Evolutionary conservation across 1,284 basidiomycete genomes (phyloP).

Genomic region (Exobasidium cylindrosporum): DNA sequence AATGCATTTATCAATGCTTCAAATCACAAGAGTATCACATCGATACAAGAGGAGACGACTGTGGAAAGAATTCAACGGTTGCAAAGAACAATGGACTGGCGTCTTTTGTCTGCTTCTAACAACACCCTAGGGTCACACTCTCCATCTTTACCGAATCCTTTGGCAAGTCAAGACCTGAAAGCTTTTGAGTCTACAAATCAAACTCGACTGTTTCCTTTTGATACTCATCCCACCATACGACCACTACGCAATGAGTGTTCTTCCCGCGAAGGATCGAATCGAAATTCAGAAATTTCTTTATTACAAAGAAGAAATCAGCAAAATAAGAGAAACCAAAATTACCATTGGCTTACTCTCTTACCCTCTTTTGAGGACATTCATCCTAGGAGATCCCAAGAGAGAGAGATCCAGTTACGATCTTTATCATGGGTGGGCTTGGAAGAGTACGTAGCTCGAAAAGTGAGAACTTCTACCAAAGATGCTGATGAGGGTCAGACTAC

Average conservation of each 20-base stretch:
- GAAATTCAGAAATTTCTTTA: no score
- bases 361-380: not conserved
- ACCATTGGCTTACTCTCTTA: not conserved
- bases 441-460: not conserved
- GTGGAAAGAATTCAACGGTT: not conserved
- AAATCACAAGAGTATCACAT: no score
- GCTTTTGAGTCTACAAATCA: no score
- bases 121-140: no score
- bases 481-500: not conserved
- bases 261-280: no score
- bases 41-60: not conserved
- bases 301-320: not conserved
- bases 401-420: not conserved
- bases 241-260: no score
- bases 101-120: not conserved
- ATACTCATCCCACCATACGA: no score
- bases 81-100: not conserved
- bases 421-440: not conserved
- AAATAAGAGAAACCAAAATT: not conserved
- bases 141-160: no score
- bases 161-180: no score
- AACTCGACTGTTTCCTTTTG: no score
- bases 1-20: no score
- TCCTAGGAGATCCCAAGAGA: not conserved
- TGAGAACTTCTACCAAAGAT: not conserved